Base-by-base conservation (phyloP, 164 flowering plant species). In the Annona squamosa region DNA sequence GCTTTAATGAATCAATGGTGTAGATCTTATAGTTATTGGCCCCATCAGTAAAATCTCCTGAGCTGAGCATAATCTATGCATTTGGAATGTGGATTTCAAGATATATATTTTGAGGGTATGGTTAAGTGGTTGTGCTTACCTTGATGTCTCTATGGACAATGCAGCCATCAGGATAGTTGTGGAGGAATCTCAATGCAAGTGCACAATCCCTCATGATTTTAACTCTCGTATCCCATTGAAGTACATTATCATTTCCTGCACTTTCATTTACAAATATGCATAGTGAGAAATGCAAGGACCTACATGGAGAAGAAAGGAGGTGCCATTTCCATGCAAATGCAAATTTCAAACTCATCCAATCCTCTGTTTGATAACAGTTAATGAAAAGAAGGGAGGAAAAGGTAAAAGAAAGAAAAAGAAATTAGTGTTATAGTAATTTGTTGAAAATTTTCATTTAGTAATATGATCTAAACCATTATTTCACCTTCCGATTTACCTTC, bases 111-210 rank as follows among this genome's bases (percentile, higher is more conserved):
- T 9, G 9, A 52, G 59, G 59, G 59, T 52, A 16, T 52, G 59
- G 13, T 52, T 16, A 52, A 52, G 37, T 16, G 59, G 59, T 52
- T 44, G 18, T 71, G 5, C 56, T 73, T 78, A 84, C 91, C 89
- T 91, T 91, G 64, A 91, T 86, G 75, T 91, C 93, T 86, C 92
- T 82, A 47, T 90, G 92, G 57, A 90, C 90, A 69, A 87, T 86
- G 85, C 87, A 84, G 1, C 93, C 93, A 74, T 88, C 91, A 0
- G 85, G 77, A 46, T 81, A 75, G 44, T 73, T 77, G 75, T 90
- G 96, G 62, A 89, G 91, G 81, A 81, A 89, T 68, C 84, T 84
- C 61, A 90, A 77, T 52, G 86, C 96, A 73, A 78, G 72, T 1
- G 96, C 90, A 71, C 91, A 89, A 4, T 89, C 85, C 77, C 90